These are phyloP conservation scores for Neurospora sp. DNA, from an alignment of 495 filamentous ascomycete genomes.

Conservation along the genomic window DNA sequence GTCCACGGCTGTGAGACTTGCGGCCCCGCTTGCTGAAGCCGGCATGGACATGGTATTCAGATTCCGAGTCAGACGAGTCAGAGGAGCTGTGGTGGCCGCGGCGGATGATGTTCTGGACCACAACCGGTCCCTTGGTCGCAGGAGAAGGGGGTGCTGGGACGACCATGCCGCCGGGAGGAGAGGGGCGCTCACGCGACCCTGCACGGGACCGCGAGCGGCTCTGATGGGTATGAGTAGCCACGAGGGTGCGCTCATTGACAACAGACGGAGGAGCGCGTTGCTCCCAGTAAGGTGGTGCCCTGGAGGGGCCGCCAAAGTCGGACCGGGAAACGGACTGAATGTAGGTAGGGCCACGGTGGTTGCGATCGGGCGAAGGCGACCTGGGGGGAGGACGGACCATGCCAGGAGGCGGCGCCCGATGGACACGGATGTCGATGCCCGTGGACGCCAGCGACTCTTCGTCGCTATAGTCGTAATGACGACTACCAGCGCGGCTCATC, in stretches of 20 bases:
- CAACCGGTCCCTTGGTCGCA: slow-evolving; percentile 22
- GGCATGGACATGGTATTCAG: background rate
- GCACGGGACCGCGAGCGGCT: slow-evolving; percentile 31
- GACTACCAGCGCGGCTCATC: background rate
- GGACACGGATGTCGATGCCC: slow-evolving; percentile 33
- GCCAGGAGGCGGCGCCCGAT: slow-evolving; percentile 16
- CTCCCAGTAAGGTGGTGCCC: slow-evolving; percentile 17
- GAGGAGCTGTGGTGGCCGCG: slow-evolving; percentile 16
- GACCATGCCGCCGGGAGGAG: slow-evolving; percentile 16
- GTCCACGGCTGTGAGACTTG: slow-evolving; percentile 13
- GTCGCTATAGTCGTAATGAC: slow-evolving; percentile 19
- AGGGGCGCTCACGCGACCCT: slow-evolving; percentile 32
- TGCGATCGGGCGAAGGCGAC: background rate
- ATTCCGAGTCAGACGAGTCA: slow-evolving; percentile 22
- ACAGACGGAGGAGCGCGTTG: background rate
- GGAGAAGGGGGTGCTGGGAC: background rate
- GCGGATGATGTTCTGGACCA: slow-evolving; percentile 39
- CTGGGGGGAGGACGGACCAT: slow-evolving; percentile 17
- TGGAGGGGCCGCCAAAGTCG: background rate
- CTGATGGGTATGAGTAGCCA: slow-evolving; percentile 16
- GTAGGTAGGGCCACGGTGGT: slow-evolving; percentile 25
- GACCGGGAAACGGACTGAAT: slow-evolving; percentile 23
- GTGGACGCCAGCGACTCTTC: slow-evolving; percentile 13
- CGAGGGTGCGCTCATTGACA: slow-evolving; percentile 23
- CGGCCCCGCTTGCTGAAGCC: slow-evolving; percentile 4